Conservation (phyloP, 2,329 filamentous ascomycete species). For the Nannizziopsis barbatae region DNA sequence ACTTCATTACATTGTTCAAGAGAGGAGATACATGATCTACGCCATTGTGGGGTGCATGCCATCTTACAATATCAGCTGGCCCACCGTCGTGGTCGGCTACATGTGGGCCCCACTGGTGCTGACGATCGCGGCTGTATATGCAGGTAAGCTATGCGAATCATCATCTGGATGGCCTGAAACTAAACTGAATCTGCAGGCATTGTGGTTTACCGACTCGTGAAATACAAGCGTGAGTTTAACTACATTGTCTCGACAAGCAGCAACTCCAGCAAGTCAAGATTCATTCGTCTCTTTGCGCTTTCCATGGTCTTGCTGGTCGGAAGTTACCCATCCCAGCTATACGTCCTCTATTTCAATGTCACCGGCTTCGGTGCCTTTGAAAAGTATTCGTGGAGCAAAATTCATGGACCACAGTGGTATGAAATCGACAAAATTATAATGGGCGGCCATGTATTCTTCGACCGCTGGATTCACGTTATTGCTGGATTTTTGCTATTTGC, state of each 20-base stretch:
- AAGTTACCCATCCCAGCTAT: constrained; percentile 45
- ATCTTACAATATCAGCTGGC: constrained; percentile 47
- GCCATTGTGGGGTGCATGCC: constrained; percentile 50
- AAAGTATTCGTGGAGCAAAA: constrained; percentile 42
- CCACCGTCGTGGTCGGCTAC: constrained; percentile 42
- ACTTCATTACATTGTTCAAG: constrained; percentile 50
- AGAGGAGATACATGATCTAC: constrained; percentile 47
- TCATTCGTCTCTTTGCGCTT: constrained; percentile 44
- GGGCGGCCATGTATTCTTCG: constrained; percentile 37
- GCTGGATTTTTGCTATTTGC: constrained; percentile 47
- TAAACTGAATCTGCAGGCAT: constrained; percentile 36
- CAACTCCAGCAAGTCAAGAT: constrained; percentile 48
- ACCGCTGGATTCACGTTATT: constrained; percentile 48
- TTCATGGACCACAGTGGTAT: constrained; percentile 44
- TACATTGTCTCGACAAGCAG: constrained; percentile 43
- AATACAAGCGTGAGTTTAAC: constrained; percentile 49
- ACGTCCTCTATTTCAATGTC: constrained; percentile 39
- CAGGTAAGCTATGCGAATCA: constrained; percentile 34
- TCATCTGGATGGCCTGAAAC: not conserved
- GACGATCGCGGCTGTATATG: constrained; percentile 45
- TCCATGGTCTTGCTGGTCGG: constrained; percentile 45
- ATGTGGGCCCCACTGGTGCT: constrained; percentile 49
- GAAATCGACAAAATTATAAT: constrained; percentile 40
- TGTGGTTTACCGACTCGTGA: constrained; percentile 49
- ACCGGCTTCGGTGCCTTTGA: constrained; percentile 26